Percentiles rank a stretch among this genome's conserved stretches.
These are phyloP conservation scores for Pterulicium gracile DNA, from an alignment of 1,284 basidiomycete species.

Conservation along the genomic window DNA sequence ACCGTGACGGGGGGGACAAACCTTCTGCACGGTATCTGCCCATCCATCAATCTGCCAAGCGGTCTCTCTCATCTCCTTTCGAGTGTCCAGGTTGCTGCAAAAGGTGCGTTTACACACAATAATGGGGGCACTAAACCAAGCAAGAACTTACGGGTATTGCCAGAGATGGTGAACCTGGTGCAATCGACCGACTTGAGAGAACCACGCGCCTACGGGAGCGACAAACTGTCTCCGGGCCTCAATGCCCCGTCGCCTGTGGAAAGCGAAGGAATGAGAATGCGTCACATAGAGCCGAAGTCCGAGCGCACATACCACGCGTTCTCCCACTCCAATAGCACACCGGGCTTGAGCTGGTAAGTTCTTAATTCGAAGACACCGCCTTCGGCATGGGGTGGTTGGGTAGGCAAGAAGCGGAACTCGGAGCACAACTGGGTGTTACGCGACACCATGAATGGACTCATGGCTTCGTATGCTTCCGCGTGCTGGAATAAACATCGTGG, in stretches of 20 bases:
- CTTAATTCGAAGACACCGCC: conserved; percentile 90
- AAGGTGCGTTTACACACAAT: no score
- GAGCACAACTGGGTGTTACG: conserved; percentile 75
- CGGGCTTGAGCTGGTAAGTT: conserved; percentile 76
- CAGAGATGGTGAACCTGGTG: conserved; percentile 91
- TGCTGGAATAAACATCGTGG: conserved; percentile 32
- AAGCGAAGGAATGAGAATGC: neutral
- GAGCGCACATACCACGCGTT: conserved; percentile 58
- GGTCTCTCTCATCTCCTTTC: conserved; percentile 76
- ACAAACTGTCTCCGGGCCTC: conserved; percentile 80
- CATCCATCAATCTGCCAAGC: conserved; percentile 91
- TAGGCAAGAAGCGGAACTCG: conserved; percentile 92
- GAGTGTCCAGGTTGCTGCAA: conserved; percentile 60
- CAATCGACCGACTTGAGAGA: conserved; percentile 82
- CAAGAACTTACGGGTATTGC: conserved; percentile 77
- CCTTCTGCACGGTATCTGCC: conserved; percentile 91
- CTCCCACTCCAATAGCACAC: conserved; percentile 89
- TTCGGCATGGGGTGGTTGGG: conserved; percentile 72
- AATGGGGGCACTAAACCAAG: no score
- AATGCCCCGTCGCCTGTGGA: conserved; percentile 67
- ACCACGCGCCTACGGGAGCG: conserved; percentile 88
- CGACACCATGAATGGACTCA: conserved; percentile 64
- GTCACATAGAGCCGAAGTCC: conserved; percentile 6
- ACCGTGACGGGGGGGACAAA: conserved; percentile 26
- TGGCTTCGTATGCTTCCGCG: conserved; percentile 44